phyloP scores from a whole-genome alignment of 2,329 filamentous ascomycete genomes.

The Allantophomopsis cytisporea region DNA sequence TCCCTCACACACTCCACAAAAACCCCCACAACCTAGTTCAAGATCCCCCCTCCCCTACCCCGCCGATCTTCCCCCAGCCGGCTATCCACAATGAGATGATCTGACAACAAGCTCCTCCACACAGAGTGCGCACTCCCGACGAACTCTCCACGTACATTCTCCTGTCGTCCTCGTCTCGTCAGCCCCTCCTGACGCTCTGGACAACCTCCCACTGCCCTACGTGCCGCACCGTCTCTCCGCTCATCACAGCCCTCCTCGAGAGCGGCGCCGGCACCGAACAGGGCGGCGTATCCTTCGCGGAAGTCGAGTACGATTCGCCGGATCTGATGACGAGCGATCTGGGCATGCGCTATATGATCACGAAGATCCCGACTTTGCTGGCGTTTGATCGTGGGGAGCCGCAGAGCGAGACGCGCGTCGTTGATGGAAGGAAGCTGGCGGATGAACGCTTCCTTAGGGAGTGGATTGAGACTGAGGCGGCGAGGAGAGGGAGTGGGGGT shows the following conservation, averaged over 20 bases:
- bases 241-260: conserved; percentile 32
- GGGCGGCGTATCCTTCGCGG: conserved; percentile 38
- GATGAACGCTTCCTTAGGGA: conserved; percentile 35
- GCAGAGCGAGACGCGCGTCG: conserved; percentile 31
- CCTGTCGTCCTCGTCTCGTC: conserved; percentile 36
- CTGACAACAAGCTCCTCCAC: too few species aligned
- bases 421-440: conserved; percentile 32
- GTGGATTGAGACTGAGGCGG: conserved; percentile 38
- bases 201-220: conserved; percentile 43
- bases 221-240: conserved; percentile 34
- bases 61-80: too few species aligned
- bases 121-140: conserved; percentile 37
- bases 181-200: conserved; percentile 46
- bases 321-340: conserved; percentile 37
- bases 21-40: background rate
- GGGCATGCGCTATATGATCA: conserved; percentile 43
- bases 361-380: conserved; percentile 40
- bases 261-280: conserved; percentile 33
- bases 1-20: too few species aligned
- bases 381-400: conserved; percentile 42
- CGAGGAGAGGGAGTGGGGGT: conserved; percentile 28
- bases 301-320: conserved; percentile 41
- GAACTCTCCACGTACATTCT: conserved; percentile 41
- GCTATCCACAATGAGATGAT: too few species aligned
- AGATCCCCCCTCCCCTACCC: too few species aligned